phyloP scores from a whole-genome alignment of 192 early-diverging fungal species.

The Podila verticillata region DNA sequence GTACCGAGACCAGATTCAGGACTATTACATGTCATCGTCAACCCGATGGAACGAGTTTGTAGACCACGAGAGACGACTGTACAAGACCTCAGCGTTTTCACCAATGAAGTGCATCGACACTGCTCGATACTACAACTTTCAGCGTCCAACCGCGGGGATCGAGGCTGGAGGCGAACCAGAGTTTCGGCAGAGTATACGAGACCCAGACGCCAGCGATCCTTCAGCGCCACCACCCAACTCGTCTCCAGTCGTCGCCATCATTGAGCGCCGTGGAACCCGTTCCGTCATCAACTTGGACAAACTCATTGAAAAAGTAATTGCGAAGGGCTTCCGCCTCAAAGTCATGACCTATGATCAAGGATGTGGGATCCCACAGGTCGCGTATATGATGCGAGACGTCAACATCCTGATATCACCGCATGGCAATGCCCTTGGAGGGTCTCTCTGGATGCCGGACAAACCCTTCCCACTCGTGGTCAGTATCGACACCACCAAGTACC shows the following conservation, averaged over 20 bases:
- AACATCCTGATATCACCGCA: slow-evolving; percentile 17
- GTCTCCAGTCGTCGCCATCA: neutral
- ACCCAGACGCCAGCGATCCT: neutral
- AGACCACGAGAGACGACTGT: neutral
- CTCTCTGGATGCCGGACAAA: slow-evolving; percentile 12
- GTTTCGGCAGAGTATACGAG: neutral
- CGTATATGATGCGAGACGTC: slow-evolving; percentile 34
- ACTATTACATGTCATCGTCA: neutral
- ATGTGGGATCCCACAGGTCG: slow-evolving; percentile 23
- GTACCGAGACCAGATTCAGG: neutral
- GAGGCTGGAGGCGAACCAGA: neutral
- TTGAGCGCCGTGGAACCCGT: slow-evolving; percentile 11
- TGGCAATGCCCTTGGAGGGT: slow-evolving; percentile 18
- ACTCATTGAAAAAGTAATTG: neutral
- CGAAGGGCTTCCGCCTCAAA: slow-evolving; percentile 13
- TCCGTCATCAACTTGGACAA: slow-evolving; percentile 5
- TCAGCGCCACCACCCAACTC: neutral
- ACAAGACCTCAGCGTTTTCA: neutral
- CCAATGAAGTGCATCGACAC: neutral
- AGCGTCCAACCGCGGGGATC: neutral
- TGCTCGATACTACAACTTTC: neutral
- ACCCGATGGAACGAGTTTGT: neutral
- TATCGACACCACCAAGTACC: slow-evolving; percentile 18
- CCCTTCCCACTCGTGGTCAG: slow-evolving; percentile 7
- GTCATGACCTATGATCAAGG: slow-evolving; percentile 17